Conservation (phyloP, 2,329 filamentous ascomycete genomes). For the Thielaviopsis cerberus region DNA sequence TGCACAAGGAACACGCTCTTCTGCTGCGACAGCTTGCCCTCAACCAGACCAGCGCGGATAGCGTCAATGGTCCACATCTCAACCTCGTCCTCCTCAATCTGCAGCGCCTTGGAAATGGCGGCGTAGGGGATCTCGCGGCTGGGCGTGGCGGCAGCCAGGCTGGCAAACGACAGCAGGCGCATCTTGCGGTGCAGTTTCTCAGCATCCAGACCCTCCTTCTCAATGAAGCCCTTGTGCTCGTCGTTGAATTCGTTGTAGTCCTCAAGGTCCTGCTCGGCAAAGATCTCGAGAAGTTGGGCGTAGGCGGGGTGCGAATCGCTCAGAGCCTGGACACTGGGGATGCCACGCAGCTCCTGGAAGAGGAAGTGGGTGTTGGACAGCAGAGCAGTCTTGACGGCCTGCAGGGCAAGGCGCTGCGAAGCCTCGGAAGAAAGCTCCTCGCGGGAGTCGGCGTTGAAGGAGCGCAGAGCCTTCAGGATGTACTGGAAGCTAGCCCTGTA, state of each 20-base stretch:
- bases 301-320: slow-evolving; percentile 67
- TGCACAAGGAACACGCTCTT: slow-evolving; percentile 89
- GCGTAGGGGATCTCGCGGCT: slow-evolving; percentile 78
- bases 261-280: slow-evolving; percentile 82
- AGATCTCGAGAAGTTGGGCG: slow-evolving; percentile 86
- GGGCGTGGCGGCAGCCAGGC: slow-evolving; percentile 64
- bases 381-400: slow-evolving; percentile 35
- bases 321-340: slow-evolving; percentile 71
- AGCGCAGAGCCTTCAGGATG: slow-evolving; percentile 41
- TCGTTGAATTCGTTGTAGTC: slow-evolving; percentile 92
- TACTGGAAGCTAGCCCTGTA: slow-evolving; percentile 46
- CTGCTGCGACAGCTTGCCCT: slow-evolving; percentile 88
- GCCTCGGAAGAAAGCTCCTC: slow-evolving; percentile 39
- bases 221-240: slow-evolving; percentile 71
- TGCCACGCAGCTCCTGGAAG: slow-evolving; percentile 65
- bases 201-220: slow-evolving; percentile 54
- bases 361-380: slow-evolving; percentile 40
- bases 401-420: slow-evolving; percentile 40
- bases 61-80: slow-evolving; percentile 99
- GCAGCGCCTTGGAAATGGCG: slow-evolving; percentile 65
- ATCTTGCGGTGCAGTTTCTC: slow-evolving; percentile 79
- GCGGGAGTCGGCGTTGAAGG: slow-evolving; percentile 37
- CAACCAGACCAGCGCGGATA: slow-evolving; percentile 84
- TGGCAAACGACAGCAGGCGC: slow-evolving; percentile 82
- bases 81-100: slow-evolving; percentile 66